Conservation (phyloP, 1,284 basidiomycete genomes). For the Ceratobasidium sp. region DNA sequence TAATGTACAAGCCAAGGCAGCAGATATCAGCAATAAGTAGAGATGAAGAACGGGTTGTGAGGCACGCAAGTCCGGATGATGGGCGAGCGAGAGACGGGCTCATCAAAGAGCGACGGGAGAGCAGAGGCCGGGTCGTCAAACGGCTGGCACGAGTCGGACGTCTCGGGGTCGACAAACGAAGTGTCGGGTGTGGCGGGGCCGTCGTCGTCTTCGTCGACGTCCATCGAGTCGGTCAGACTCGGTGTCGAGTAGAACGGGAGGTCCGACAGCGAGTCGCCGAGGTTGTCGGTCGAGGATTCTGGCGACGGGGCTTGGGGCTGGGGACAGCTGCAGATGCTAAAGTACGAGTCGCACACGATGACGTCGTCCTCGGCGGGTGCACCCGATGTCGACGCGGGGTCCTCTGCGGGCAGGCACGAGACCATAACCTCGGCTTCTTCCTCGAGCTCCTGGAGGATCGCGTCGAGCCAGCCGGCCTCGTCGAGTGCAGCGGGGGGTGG, state of each 20-base stretch:
- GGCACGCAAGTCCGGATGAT: constrained; percentile 40
- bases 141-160: constrained; percentile 14
- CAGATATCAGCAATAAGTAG: constrained; percentile 46
- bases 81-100: constrained; percentile 38
- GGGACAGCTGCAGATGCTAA: constrained; percentile 55
- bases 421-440: constrained; percentile 62
- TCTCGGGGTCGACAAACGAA: constrained; percentile 35
- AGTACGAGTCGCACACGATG: constrained; percentile 48
- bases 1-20: constrained; percentile 42
- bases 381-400: constrained; percentile 50
- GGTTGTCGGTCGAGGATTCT: constrained; percentile 73
- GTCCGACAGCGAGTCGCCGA: constrained; percentile 61
- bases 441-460: constrained; percentile 76
- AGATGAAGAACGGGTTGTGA: constrained; percentile 36
- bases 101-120: constrained; percentile 30
- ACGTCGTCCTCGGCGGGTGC: constrained; percentile 55
- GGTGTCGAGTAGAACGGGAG: constrained; percentile 41
- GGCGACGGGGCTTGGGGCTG: constrained; percentile 64
- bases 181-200: constrained; percentile 34
- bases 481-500: constrained; percentile 54
- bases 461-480: constrained; percentile 83
- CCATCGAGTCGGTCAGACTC: constrained; percentile 26
- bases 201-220: constrained; percentile 38
- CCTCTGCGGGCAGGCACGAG: constrained; percentile 57
- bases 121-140: constrained; percentile 32